Evolutionary conservation across 2,329 filamentous ascomycete genomes (phyloP).

Genomic region (Pseudogymnoascus sp.): DNA sequence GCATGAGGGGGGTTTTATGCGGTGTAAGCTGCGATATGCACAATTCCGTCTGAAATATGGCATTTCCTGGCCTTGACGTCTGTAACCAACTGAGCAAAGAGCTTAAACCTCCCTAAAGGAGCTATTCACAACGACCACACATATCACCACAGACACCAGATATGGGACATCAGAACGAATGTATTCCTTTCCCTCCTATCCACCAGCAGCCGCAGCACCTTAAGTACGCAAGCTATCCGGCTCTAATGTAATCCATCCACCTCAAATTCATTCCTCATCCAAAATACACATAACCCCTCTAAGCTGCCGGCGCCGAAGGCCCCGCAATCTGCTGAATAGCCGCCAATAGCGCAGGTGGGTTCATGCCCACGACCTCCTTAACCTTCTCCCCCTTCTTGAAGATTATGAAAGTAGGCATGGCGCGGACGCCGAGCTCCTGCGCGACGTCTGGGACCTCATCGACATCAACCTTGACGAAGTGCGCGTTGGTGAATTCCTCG

Average conservation of each 20-base stretch:
- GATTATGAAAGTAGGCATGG: slow-evolving; percentile 87
- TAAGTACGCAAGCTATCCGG: not conserved
- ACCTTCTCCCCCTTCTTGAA: slow-evolving; percentile 74
- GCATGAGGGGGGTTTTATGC: not conserved
- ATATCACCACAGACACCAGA: not conserved
- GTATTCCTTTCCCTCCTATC: not conserved
- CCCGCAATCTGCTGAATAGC: slow-evolving; percentile 18
- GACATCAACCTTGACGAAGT: slow-evolving; percentile 88
- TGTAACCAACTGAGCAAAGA: too few species aligned
- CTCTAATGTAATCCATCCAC: not conserved
- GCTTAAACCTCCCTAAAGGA: not conserved
- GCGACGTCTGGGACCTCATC: slow-evolving; percentile 71
- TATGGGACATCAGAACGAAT: not conserved
- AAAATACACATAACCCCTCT: not conserved
- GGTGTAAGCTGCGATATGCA: not conserved
- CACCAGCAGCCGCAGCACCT: not conserved
- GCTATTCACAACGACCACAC: not conserved
- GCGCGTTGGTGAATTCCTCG: slow-evolving; percentile 48
- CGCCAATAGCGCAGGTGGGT: slow-evolving; percentile 57
- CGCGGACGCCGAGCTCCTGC: slow-evolving; percentile 69
- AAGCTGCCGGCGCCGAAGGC: not conserved
- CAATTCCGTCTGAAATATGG: not conserved
- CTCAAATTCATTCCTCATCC: not conserved
- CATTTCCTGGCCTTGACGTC: not conserved
- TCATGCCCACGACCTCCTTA: slow-evolving; percentile 70